Evolutionary conservation across 163 green algal species (phyloP).

Genomic region (Volvox carteri): DNA sequence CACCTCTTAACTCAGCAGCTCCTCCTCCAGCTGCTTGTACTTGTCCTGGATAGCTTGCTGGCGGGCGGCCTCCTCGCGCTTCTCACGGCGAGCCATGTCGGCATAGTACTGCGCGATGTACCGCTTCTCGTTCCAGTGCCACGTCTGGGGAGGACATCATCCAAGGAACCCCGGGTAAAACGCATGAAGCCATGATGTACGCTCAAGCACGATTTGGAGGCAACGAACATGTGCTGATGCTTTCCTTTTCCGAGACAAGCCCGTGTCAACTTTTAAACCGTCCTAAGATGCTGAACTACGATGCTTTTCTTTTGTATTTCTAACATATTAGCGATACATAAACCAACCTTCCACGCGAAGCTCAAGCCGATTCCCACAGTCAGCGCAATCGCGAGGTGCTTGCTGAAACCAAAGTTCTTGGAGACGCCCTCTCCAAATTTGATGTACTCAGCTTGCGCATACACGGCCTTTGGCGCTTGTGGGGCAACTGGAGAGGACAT

Average conservation of each 20-base stretch:
- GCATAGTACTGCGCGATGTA: slow-evolving; percentile 70
- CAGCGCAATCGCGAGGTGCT: slow-evolving; percentile 47
- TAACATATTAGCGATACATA: slow-evolving; percentile 1
- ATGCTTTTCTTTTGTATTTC: no score
- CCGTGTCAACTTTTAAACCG: background rate
- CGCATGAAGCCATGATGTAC: background rate
- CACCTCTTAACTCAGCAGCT: slow-evolving; percentile 45
- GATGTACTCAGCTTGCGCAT: slow-evolving; percentile 47
- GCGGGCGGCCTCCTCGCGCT: slow-evolving; percentile 55
- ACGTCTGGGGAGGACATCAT: slow-evolving; percentile 51
- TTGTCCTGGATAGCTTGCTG: slow-evolving; percentile 63
- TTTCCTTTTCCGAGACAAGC: background rate
- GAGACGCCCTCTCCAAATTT: slow-evolving; percentile 59
- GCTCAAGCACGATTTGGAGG: background rate
- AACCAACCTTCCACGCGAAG: slow-evolving; percentile 66
- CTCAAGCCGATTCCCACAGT: slow-evolving; percentile 57
- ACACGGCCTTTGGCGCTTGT: slow-evolving; percentile 26
- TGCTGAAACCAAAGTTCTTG: slow-evolving; percentile 67
- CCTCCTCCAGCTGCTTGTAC: slow-evolving; percentile 61
- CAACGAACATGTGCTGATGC: background rate
- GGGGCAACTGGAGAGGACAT: slow-evolving; percentile 30
- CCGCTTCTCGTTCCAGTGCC: slow-evolving; percentile 71
- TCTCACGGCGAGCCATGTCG: slow-evolving; percentile 64
- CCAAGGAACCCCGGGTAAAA: background rate
- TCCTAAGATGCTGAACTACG: background rate